Conservation (phyloP, 2,329 filamentous ascomycete genomes). For the Colletotrichum sp. region DNA sequence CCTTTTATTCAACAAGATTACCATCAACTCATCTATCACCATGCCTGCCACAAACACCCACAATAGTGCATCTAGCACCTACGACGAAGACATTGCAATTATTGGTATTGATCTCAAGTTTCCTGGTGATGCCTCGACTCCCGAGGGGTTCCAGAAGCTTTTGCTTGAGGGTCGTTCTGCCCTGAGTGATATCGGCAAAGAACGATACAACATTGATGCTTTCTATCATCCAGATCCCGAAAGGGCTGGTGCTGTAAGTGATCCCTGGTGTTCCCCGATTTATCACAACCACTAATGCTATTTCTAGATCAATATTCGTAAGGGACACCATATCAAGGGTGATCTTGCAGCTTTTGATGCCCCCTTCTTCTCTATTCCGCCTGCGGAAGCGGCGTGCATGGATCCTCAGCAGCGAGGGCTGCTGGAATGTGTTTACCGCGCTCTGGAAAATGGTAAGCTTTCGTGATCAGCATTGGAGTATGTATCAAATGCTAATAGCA, state of each 20-base stretch:
- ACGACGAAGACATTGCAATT: not conserved
- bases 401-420: conserved; percentile 33
- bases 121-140: not conserved
- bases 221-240: not conserved
- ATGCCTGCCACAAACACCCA: not conserved
- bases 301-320: not conserved
- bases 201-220: not conserved
- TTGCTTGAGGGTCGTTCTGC: not conserved
- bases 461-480: not conserved
- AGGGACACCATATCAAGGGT: conserved; percentile 28
- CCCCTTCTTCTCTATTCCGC: conserved; percentile 27
- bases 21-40: not conserved
- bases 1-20: not conserved
- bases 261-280: not conserved
- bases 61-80: not conserved
- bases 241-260: not conserved
- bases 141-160: not conserved
- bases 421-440: conserved; percentile 33
- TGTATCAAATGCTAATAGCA: not conserved
- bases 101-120: not conserved
- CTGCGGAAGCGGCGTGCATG: conserved; percentile 26
- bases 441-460: conserved; percentile 23
- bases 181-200: not conserved
- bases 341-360: conserved; percentile 22
- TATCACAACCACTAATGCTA: not conserved